Percentiles rank a stretch among this genome's conserved stretches.
These are phyloP conservation scores for Pneumocystis jirovecii DNA, from an alignment of 1,139 yeast species.

Conservation along the genomic window DNA sequence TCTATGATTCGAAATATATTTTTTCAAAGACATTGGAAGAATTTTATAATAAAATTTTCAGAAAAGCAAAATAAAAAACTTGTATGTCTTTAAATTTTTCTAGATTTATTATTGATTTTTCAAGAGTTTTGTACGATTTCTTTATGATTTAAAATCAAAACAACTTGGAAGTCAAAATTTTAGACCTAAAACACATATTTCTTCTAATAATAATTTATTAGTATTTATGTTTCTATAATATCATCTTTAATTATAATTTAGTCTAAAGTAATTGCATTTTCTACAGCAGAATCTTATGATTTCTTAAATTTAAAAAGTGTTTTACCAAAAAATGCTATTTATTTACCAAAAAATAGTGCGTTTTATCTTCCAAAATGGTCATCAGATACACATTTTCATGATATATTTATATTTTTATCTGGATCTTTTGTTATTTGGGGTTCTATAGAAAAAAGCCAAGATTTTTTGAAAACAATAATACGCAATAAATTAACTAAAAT, in stretches of 20 bases:
- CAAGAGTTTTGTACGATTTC: not conserved
- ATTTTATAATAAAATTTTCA: not conserved
- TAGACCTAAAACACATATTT: not conserved
- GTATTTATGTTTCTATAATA: not conserved
- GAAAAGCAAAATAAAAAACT: not conserved
- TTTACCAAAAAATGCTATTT: not conserved
- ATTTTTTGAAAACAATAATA: not conserved
- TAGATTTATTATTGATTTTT: not conserved
- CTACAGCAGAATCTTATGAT: not conserved
- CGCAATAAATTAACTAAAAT: not conserved
- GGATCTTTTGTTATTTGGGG: not conserved
- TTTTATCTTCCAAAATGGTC: not conserved
- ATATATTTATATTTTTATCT: not conserved
- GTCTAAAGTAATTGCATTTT: not conserved
- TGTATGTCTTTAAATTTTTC: not conserved
- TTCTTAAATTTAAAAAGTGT: not conserved
- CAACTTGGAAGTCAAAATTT: not conserved
- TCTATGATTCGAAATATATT: not conserved
- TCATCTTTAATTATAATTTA: not conserved
- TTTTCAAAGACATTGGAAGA: not conserved
- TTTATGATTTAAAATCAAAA: not conserved
- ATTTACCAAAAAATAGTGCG: not conserved
- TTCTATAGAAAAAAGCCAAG: not conserved
- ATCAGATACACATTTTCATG: not conserved
- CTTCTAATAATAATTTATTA: not conserved